Base-by-base conservation (phyloP, 768 basidiomycete species). In the Russula sp. region DNA sequence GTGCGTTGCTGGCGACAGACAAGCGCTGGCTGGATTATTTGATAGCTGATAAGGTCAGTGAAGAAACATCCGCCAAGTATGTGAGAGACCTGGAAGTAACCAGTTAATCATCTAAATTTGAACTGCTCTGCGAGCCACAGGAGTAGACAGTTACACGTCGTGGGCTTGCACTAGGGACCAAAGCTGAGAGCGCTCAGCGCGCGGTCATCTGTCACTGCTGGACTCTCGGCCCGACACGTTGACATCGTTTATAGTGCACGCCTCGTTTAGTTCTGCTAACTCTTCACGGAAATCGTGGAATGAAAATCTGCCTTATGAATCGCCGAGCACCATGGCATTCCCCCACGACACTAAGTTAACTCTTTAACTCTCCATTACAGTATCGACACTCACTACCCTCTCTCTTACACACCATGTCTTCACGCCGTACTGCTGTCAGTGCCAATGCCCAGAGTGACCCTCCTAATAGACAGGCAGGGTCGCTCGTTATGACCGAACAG, bases 401-500 rank as follows among this genome's bases (percentile, higher is more conserved):
- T 9, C 9, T 10, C 13, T 16, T 50, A 7, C n/a, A 32, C 18
- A 7, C 3, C 34, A 61, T 61, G 60, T 7, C 42, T 6, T n/a
- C 49, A 61, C n/a, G 9, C 48, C 18, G 11, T 36, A 25, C 46
- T 11, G 16, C 25, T 7, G 18, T 22, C 11, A 43, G 41, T 20
- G 3, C 1, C 32, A 9, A 11, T 14, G n/a, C 48, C 46, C 22
- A 55, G 22, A 25, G 7, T 7, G 59, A 55, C 35, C 32, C 46
- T 29, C 14, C 29, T 13, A 13, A 32, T 35, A 63, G 61, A 39
- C 38, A 41, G 34, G 38, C 32, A 4, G 61, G 61, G 14, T 35
- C 45, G 14, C 61, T 58, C 16, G 61, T 63, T 0, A 41, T 34
- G 61, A 63, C 56, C 6, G 61, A 63, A n/a, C 29, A 2, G 13